phyloP scores from a whole-genome alignment of 345 rosid genomes.

The Lepidium sativum region DNA sequence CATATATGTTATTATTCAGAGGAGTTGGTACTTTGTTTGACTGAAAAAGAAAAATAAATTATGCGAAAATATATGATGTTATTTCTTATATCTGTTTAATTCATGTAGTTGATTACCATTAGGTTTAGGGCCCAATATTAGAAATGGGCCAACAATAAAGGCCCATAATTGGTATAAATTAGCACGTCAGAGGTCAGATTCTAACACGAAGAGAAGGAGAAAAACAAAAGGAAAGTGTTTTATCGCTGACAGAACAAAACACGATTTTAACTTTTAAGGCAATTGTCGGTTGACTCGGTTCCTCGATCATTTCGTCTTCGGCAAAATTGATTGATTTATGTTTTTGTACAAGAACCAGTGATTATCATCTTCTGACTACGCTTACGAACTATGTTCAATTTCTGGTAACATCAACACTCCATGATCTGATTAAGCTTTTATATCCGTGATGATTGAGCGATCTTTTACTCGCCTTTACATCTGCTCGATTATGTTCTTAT shows the following conservation, averaged over 20 bases:
- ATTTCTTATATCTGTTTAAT: no score
- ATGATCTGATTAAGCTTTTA: background rate
- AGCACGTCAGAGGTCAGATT: background rate
- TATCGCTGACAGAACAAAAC: no score
- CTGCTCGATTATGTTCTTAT: background rate
- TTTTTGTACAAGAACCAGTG: no score
- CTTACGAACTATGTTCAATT: constrained; percentile 52
- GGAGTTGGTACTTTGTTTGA: background rate
- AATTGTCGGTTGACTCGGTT: no score
- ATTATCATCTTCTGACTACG: no score
- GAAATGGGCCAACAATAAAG: background rate
- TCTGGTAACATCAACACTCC: constrained; percentile 44
- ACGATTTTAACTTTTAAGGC: no score
- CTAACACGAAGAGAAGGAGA: background rate
- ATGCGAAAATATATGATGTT: background rate
- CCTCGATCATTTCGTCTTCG: no score
- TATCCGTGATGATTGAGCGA: background rate
- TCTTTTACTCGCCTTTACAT: background rate
- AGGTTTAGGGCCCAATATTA: background rate
- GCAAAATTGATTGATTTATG: no score
- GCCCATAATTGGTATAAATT: background rate
- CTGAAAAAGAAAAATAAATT: no score
- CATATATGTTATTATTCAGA: background rate
- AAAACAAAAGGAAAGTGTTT: no score
- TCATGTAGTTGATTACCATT: background rate